A percentile compares a stretch with the other conserved stretches of the same genome.
Conservation (phyloP, 108 stramenopile species). For the Discostella stelligeroides region DNA sequence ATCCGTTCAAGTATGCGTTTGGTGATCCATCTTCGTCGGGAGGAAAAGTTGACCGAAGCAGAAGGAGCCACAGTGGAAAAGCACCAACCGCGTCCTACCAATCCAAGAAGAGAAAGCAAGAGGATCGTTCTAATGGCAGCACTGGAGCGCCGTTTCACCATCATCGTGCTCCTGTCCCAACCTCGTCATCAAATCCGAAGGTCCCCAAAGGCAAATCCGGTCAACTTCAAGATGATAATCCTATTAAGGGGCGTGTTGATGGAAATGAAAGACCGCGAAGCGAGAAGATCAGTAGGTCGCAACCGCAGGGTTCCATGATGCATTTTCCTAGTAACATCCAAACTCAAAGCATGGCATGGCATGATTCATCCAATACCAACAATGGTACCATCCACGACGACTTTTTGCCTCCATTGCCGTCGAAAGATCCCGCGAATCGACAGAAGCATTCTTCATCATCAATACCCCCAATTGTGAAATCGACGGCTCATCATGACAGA, state of each 20-base stretch:
- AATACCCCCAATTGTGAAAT: too few species aligned
- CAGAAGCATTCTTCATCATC: neutral
- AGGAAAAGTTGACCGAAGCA: neutral
- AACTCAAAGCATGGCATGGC: neutral
- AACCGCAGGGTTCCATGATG: neutral
- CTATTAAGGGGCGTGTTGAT: neutral
- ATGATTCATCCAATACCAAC: too few species aligned
- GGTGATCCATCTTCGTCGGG: neutral
- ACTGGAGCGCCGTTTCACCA: too few species aligned
- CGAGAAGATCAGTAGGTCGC: neutral
- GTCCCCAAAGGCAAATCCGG: neutral
- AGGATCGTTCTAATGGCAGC: neutral
- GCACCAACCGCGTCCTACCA: neutral
- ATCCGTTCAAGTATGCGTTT: constrained; percentile 14
- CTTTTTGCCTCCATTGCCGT: constrained; percentile 10
- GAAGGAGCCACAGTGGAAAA: neutral
- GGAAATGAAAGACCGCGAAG: neutral
- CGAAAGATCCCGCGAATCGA: neutral
- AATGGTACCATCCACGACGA: constrained; percentile 8
- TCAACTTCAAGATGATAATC: too few species aligned
- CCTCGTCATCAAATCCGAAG: neutral
- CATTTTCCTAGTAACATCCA: too few species aligned
- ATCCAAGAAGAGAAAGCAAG: neutral
- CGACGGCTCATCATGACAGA: too few species aligned
- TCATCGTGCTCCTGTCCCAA: neutral